Base-by-base conservation (phyloP, 169 alveolate species). In the Eimeria acervulina region DNA sequence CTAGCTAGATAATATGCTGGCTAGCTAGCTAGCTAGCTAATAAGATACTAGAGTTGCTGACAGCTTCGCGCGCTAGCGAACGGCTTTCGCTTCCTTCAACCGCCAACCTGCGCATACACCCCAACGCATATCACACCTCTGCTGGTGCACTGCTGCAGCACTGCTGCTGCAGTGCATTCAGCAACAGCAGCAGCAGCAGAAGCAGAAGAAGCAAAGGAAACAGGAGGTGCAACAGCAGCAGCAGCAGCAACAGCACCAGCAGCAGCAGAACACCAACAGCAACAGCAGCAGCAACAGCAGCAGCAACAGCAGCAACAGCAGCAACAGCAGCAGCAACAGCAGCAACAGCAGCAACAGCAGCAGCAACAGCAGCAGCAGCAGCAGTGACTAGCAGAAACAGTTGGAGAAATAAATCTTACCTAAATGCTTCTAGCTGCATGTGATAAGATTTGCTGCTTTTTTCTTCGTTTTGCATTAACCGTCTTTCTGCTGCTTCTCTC, bases 31-130 rank as follows among this genome's bases (percentile, higher is more conserved):
- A 51, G 59, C 7, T 51, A 1, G 59, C 59, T 51, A 17, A 51
- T 10, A 12, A 51, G 15, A 10, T 51, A 51, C 7, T 1, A 51
- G 59, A 1, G 36, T 23, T 33, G 84, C 84, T 38, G 28, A 74
- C 84, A 23, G 84, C 84, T 31, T 74, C 84, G 31, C 84, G 31
- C 26, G 84, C 84, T 28, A 74, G 8, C 10, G 55, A 19, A 10
- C 84, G 84, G 42, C 84, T 74, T 40, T 74, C 84, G 84, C 84
- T 74, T 23, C 84, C 84, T 19, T 74, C 84, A 23, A 74, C 84
- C 5, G 84, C 84, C 47, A 74, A 19, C 84, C 84, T 74, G 84
- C 51, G 31, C 36, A 12, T 28, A 74, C 28, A 38, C 42, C 31
- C 55, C 7, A 33, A 3, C 42, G 51, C 84, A 74, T 13, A 38